Conservation (phyloP, 257 asterid genomes). For the Ilex aquifolium region DNA sequence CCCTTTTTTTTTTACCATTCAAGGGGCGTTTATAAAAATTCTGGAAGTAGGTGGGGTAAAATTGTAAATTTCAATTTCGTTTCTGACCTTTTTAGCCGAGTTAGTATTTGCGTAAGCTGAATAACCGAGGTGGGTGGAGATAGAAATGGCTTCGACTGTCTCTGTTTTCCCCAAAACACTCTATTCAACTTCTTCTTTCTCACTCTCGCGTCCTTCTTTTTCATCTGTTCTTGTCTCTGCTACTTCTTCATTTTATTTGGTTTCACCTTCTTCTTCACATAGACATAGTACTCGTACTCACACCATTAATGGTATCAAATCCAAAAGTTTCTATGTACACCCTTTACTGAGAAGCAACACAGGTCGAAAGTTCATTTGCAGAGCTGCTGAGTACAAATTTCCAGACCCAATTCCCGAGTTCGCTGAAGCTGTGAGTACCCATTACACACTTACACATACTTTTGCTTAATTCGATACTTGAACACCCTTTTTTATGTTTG, state of each 20-base stretch:
- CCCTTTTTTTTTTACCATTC: too few species aligned
- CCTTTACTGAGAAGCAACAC: conserved; percentile 6
- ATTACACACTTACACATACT: not conserved
- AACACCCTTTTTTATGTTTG: too few species aligned
- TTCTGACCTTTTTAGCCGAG: too few species aligned
- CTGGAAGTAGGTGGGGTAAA: too few species aligned
- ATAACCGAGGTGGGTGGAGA: not conserved
- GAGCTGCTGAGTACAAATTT: conserved; percentile 85
- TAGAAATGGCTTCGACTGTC: conserved; percentile 19
- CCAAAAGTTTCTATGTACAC: conserved; percentile 6
- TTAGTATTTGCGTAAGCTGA: too few species aligned
- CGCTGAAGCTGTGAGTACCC: conserved; percentile 63
- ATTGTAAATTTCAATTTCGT: too few species aligned
- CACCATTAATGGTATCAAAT: not conserved
- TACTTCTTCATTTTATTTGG: not conserved
- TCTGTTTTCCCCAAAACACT: conserved; percentile 4
- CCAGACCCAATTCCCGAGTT: conserved; percentile 97
- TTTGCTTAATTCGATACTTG: too few species aligned
- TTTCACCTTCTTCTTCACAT: conserved; percentile 13
- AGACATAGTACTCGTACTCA: conserved; percentile 5
- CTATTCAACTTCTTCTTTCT: conserved; percentile 4
- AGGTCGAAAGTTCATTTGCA: conserved; percentile 34
- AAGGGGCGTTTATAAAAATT: too few species aligned
- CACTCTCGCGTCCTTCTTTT: not conserved
- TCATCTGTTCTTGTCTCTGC: not conserved